Evolutionary conservation across 192 early-diverging fungal species (phyloP), one percentile per base, ranked within the genome.

Genomic region (Backusella mclennaniae): DNA sequence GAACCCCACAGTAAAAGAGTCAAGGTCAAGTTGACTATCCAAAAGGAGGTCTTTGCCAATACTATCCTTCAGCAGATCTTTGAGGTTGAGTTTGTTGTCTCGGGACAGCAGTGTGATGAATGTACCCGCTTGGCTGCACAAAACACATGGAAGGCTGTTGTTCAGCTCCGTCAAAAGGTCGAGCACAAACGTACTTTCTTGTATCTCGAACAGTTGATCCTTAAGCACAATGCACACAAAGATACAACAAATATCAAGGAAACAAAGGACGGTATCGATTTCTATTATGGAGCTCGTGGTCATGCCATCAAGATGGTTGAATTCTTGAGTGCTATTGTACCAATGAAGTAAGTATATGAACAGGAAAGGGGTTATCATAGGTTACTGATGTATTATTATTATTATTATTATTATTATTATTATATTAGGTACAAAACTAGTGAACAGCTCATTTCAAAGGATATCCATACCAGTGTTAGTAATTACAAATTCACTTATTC

Each of bases 181-280:
- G 89, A 92, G 53, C 98, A 99, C 88, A 98, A 99, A 89, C 89
- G 96, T 74, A 99, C 98, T 9, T 99, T 99, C 87, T 91, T 98
- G 74, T 98, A 95, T 84, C 89, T 99, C 9, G 98, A 99, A 82
- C 98, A 99, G 85, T 86, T 99, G 75, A 98, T 99, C 74, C 91
- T 99, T 70, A 98, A 97, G 88, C 96, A 99, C 87, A 94, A 93
- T 70, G 96, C 96, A 3, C 95, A 97, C 88, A 93, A 93, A 75
- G 96, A 99, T 79, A 98, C 98, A 7, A 96, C 93, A 76, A 99
- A 99, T 84, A 99, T 99, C 83, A 96, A 97, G 76, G 97, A 98
- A 79, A 93, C 90, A 73, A 94, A 89, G 82, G 98, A 98, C 77
- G 98, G 98, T 76, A 85, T 99, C 53, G 98, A 99, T 82, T 99